A percentile compares a stretch with the other conserved stretches of the same genome.
These are phyloP conservation scores for Chloris gayana DNA, from an alignment of 176 grass and related monocot species.

Conservation along the genomic window DNA sequence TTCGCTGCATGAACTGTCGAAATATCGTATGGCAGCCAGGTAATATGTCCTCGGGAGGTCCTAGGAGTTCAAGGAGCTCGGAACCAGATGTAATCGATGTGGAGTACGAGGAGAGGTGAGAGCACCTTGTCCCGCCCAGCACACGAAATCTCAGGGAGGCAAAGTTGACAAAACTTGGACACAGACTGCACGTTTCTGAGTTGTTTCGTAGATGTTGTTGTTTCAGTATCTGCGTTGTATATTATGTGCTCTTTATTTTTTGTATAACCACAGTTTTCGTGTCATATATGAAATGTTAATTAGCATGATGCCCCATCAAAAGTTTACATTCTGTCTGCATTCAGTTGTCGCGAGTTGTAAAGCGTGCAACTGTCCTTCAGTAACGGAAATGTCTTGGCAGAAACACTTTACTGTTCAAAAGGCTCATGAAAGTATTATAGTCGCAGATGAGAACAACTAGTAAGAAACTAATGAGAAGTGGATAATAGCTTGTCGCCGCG, in stretches of 20 bases:
- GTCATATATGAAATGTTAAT: background rate
- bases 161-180: background rate
- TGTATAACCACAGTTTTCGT: background rate
- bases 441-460: too few relatives aligned
- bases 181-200: background rate
- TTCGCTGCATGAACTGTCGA: slow-evolving; percentile 82
- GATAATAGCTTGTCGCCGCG: too few relatives aligned
- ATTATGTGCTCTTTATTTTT: slow-evolving; percentile 26
- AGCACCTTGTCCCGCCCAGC: slow-evolving; percentile 2
- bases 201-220: slow-evolving; percentile 16
- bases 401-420: background rate
- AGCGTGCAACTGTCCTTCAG: background rate
- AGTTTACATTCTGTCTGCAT: background rate
- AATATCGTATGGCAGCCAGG: slow-evolving; percentile 96
- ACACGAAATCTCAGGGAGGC: background rate
- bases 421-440: too few relatives aligned
- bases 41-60: slow-evolving; percentile 54
- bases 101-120: slow-evolving; percentile 89
- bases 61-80: slow-evolving; percentile 52
- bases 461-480: too few relatives aligned
- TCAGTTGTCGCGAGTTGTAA: background rate
- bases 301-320: background rate
- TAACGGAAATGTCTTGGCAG: background rate
- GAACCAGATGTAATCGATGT: slow-evolving; percentile 87
- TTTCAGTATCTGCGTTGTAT: slow-evolving; percentile 25